Evolutionary conservation across 345 rosid genomes (phyloP).

Genomic region (Lepidium didymum): DNA sequence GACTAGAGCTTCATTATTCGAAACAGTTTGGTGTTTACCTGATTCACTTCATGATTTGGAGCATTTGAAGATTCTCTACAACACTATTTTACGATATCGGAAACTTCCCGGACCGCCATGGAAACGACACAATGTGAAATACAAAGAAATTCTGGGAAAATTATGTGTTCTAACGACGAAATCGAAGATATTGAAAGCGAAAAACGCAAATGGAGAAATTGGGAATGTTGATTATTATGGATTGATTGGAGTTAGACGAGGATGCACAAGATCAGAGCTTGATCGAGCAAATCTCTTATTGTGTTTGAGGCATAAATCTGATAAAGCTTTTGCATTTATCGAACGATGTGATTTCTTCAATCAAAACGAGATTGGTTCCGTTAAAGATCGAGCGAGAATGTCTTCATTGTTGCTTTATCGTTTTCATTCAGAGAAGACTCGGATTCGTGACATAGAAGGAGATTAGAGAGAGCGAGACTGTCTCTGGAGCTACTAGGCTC

Average conservation of each 20-base stretch:
- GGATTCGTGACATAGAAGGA: constrained; percentile 48
- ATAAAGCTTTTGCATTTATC: constrained; percentile 58
- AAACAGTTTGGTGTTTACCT: constrained; percentile 70
- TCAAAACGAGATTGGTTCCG: constrained; percentile 51
- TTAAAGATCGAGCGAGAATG: constrained; percentile 71
- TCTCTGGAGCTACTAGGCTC: constrained; percentile 20
- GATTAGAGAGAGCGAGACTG: constrained; percentile 37
- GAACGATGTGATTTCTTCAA: constrained; percentile 76
- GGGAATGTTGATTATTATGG: too few relatives aligned
- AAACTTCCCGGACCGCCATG: constrained; percentile 95
- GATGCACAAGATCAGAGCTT: constrained; percentile 86
- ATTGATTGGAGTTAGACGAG: constrained; percentile 72
- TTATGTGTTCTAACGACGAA: constrained; percentile 52
- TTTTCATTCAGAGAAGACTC: constrained; percentile 33
- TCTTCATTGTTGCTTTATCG: constrained; percentile 57
- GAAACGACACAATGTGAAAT: constrained; percentile 80
- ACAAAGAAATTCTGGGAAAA: constrained; percentile 82
- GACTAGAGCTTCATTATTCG: constrained; percentile 72
- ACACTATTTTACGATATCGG: constrained; percentile 76
- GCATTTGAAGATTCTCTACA: constrained; percentile 78
- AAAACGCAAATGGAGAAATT: constrained; percentile 73
- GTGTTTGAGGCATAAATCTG: constrained; percentile 77
- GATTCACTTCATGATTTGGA: constrained; percentile 90
- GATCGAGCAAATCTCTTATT: constrained; percentile 82
- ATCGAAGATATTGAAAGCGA: constrained; percentile 55